Evolutionary conservation across 257 asterid species (phyloP).

Genomic region (Galeopsis tetrahit): DNA sequence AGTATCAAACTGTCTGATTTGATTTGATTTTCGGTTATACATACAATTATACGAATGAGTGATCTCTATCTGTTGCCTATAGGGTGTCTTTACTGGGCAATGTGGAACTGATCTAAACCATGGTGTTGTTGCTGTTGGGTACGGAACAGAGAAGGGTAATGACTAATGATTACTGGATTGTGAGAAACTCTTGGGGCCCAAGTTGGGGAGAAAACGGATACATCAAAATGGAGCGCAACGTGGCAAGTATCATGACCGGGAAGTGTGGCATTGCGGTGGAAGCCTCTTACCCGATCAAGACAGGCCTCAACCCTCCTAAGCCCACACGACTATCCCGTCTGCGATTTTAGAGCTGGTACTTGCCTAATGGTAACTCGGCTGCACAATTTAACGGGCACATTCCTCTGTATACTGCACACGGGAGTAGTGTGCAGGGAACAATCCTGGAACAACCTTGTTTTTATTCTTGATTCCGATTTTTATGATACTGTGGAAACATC

Average conservation of each 20-base stretch:
- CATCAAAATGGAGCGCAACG: constrained; percentile 71
- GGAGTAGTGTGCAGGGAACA: too few relatives aligned
- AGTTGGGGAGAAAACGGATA: constrained; percentile 90
- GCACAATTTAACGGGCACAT: not conserved
- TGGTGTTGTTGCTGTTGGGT: constrained; percentile 85
- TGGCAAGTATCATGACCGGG: constrained; percentile 54
- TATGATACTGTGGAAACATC: too few relatives aligned
- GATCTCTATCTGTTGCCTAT: not conserved
- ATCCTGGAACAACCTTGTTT: too few relatives aligned
- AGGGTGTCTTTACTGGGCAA: constrained; percentile 84
- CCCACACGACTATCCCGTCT: constrained; percentile 86
- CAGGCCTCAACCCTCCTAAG: constrained; percentile 79
- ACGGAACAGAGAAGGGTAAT: constrained; percentile 64
- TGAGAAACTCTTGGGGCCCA: constrained; percentile 89
- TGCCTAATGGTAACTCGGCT: constrained; percentile 63
- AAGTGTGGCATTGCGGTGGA: constrained; percentile 87
- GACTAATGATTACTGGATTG: constrained; percentile 81
- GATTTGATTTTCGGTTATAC: not conserved
- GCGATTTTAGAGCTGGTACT: constrained; percentile 62
- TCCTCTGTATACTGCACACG: too few relatives aligned
- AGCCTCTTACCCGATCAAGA: constrained; percentile 82
- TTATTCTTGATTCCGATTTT: too few relatives aligned
- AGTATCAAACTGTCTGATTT: not conserved
- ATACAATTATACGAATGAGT: not conserved
- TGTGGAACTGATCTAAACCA: constrained; percentile 87